These are phyloP conservation scores for Fusarium siculi DNA, from an alignment of 2,329 filamentous ascomycete species.

Conservation along the genomic window DNA sequence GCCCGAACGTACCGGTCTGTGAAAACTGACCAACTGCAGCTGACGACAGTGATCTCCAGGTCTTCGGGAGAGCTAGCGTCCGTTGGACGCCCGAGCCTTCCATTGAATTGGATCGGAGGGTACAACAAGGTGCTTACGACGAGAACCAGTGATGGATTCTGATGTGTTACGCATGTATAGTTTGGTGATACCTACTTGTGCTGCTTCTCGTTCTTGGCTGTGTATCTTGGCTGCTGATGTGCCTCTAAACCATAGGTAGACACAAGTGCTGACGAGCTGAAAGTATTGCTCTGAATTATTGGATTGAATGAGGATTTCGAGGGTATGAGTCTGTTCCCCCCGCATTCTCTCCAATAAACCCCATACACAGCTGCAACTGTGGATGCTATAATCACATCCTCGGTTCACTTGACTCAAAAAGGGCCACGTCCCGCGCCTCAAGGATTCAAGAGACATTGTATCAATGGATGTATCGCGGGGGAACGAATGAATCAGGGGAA, in stretches of 20 bases:
- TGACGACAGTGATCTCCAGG: slow-evolving; percentile 6
- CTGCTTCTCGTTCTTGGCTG: slow-evolving; percentile 7
- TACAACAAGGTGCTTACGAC: slow-evolving; percentile 30
- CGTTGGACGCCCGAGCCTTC: not conserved
- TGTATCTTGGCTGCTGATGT: slow-evolving; percentile 9
- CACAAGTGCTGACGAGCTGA: slow-evolving; percentile 29
- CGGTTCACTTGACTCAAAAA: slow-evolving; percentile 36
- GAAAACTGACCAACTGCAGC: not conserved
- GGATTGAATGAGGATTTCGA: not conserved
- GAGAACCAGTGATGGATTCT: not conserved
- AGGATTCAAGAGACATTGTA: not conserved
- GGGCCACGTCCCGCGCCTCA: slow-evolving; percentile 20
- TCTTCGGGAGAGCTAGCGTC: slow-evolving; percentile 22
- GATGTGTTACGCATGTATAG: slow-evolving; percentile 10
- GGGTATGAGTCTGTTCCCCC: not conserved
- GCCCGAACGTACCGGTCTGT: slow-evolving; percentile 13
- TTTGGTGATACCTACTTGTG: slow-evolving; percentile 7
- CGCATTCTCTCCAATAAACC: slow-evolving; percentile 2
- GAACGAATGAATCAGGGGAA: not conserved
- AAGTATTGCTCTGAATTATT: not conserved
- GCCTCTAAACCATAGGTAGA: slow-evolving; percentile 3
- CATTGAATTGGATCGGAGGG: not conserved
- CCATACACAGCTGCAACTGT: slow-evolving; percentile 3
- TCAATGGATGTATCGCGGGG: slow-evolving; percentile 9
- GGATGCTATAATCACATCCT: slow-evolving; percentile 25